A percentile compares a stretch with the other conserved stretches of the same genome.
Conservation (phyloP, 2,329 filamentous ascomycete species). For the Phialophora expanda region DNA sequence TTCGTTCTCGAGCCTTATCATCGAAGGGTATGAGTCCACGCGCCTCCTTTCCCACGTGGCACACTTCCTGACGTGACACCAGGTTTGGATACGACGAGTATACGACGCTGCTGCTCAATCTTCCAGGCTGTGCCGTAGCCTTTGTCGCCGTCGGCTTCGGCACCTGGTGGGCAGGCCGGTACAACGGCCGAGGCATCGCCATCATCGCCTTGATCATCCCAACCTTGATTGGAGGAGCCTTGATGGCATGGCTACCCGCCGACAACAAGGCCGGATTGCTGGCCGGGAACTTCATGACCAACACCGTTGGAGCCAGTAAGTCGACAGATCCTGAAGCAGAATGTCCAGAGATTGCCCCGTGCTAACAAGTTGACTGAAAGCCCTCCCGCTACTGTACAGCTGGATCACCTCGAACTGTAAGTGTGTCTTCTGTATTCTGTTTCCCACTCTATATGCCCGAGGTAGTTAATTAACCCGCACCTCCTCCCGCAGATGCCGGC, state of each 20-base stretch:
- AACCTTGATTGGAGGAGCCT: slow-evolving; percentile 52
- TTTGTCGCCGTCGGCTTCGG: slow-evolving; percentile 50
- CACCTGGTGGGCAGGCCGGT: slow-evolving; percentile 48
- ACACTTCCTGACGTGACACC: slow-evolving; percentile 34
- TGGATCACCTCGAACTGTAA: slow-evolving; percentile 53
- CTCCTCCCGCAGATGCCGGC: slow-evolving; percentile 46
- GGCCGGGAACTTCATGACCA: slow-evolving; percentile 53
- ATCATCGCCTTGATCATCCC: slow-evolving; percentile 54
- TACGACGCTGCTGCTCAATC: slow-evolving; percentile 53
- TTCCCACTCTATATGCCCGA: not conserved
- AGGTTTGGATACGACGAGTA: slow-evolving; percentile 53
- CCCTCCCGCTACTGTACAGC: slow-evolving; percentile 51
- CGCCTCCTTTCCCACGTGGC: not conserved
- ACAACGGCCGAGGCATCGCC: slow-evolving; percentile 50
- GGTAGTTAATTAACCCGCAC: not conserved
- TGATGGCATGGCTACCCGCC: slow-evolving; percentile 46
- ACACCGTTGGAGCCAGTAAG: slow-evolving; percentile 48
- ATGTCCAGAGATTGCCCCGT: not conserved
- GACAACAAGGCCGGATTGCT: slow-evolving; percentile 50
- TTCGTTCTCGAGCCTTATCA: slow-evolving; percentile 52
- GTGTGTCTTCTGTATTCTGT: not conserved
- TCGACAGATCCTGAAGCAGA: not conserved
- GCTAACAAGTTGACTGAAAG: slow-evolving; percentile 14
- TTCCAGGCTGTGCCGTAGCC: slow-evolving; percentile 52
- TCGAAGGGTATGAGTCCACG: slow-evolving; percentile 40